Evolutionary conservation across 345 rosid genomes (phyloP).

Genomic region (Heritiera littoralis): DNA sequence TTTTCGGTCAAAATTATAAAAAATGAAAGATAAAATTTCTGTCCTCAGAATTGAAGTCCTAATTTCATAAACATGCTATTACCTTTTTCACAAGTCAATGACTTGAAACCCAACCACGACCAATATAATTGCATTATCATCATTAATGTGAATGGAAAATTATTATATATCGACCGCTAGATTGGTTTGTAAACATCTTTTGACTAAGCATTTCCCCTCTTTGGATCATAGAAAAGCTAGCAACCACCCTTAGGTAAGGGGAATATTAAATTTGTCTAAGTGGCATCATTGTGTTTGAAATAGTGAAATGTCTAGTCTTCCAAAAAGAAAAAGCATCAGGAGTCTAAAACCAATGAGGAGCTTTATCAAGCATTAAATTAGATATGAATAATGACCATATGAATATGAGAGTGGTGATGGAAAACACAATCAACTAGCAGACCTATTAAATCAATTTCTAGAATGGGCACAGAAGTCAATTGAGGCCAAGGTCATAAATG

Average conservation of each 20-base stretch:
- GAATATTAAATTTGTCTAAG: neutral
- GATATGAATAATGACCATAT: neutral
- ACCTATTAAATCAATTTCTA: constrained; percentile 1
- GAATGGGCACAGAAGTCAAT: constrained; percentile 17
- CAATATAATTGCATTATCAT: constrained; percentile 11
- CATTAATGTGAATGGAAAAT: constrained; percentile 4
- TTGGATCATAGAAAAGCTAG: constrained; percentile 1
- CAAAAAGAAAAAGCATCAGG: constrained; percentile 13
- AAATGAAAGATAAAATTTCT: neutral
- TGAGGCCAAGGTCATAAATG: neutral
- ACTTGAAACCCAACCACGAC: constrained; percentile 21
- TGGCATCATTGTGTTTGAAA: constrained; percentile 20
- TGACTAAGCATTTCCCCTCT: constrained; percentile 23
- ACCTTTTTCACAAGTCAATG: constrained; percentile 20
- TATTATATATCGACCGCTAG: constrained; percentile 24
- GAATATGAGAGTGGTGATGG: neutral
- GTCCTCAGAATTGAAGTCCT: constrained; percentile 8
- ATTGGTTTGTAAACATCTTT: constrained; percentile 21
- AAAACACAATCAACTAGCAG: neutral
- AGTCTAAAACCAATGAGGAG: constrained; percentile 18
- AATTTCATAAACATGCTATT: constrained; percentile 8
- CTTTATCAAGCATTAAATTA: constrained; percentile 7
- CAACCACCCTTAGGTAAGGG: constrained; percentile 12
- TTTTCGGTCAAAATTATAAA: constrained; percentile 6
- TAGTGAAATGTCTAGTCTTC: constrained; percentile 18